Percentiles rank a stretch among this genome's conserved stretches.
These are phyloP conservation scores for Ilyonectria robusta DNA, from an alignment of 2,329 filamentous ascomycete species.

Conservation along the genomic window DNA sequence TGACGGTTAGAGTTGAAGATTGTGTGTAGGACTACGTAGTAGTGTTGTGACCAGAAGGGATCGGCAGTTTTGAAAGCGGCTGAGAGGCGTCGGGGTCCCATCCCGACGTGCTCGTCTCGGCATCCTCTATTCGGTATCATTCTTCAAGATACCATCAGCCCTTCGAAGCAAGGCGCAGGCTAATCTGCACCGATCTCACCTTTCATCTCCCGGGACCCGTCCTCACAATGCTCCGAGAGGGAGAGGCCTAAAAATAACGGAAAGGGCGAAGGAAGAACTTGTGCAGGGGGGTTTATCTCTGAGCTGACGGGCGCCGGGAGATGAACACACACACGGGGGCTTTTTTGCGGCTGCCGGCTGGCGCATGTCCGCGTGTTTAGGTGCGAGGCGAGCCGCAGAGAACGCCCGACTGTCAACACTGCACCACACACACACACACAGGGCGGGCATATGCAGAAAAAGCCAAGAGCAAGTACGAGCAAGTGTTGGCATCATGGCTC, in stretches of 20 bases:
- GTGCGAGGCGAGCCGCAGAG: not conserved
- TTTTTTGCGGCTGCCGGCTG: not conserved
- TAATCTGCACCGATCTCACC: not conserved
- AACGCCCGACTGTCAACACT: not conserved
- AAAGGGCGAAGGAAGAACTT: not conserved
- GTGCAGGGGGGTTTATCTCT: not conserved
- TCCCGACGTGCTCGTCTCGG: not conserved
- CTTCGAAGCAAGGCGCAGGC: not conserved
- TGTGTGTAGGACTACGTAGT: not conserved
- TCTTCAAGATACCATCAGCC: not conserved
- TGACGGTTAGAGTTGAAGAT: not conserved
- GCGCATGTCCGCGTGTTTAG: not conserved
- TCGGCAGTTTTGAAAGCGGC: not conserved
- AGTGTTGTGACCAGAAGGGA: not conserved
- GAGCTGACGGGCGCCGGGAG: not conserved
- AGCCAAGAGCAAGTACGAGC: not conserved
- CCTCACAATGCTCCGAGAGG: not conserved
- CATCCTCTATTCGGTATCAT: not conserved
- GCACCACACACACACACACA: not conserved
- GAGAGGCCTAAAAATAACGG: not conserved
- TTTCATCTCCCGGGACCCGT: not conserved
- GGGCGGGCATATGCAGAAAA: not conserved
- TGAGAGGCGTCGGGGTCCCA: not conserved
- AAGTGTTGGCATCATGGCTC: not conserved
- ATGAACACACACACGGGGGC: not conserved